Evolutionary conservation across 2,329 filamentous ascomycete genomes (phyloP), one percentile per base, ranked within the genome.

Genomic region (Fusarium decemcellulare): DNA sequence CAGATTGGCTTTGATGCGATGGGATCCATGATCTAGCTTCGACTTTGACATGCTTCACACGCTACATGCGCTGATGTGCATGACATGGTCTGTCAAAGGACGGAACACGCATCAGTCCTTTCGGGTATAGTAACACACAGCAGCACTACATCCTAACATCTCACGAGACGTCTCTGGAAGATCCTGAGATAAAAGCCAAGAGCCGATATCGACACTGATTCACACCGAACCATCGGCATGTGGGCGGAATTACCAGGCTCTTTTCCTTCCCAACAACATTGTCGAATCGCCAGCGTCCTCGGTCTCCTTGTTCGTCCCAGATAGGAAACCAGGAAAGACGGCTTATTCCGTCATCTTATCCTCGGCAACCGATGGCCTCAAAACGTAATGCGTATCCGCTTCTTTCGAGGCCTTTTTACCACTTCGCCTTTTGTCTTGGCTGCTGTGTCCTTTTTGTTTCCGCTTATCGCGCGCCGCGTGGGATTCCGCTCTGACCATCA

Each of bases 311-410:
- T 39, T 4, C 54, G 27, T 46, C 54, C 54, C 32, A 48, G 48
- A 51, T n/a, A 42, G 46, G 55, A 59, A 59, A 59, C 48, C 15
- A 5, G 15, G 30, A 37, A 27, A 14, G 40, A 43, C 46, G 23
- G 43, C 57, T 29, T 6, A 37, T 16, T 47, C 40, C 39, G 5
- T 23, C 18, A 46, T 23, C 16, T 27, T 52, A 55, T 55, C 52
- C 59, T 74, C 43, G 59, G 59, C n/a, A 65, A 59, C 32, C 18
- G n/a, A n/a, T 37, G 5, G 11, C 32, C 37, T 40, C n/a, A 18
- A 61, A 53, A 61, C 64, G 64, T 71, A 71, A 71, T 59, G 32
- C 11, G 18, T 58, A 61, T 62, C 56, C 59, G 62, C 51, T 61
- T 18, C 29, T 23, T 32, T 55, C 37, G 36, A 34, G 37, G 16